Conservation (phyloP, 768 basidiomycete species). For the Trametes cubensis region DNA sequence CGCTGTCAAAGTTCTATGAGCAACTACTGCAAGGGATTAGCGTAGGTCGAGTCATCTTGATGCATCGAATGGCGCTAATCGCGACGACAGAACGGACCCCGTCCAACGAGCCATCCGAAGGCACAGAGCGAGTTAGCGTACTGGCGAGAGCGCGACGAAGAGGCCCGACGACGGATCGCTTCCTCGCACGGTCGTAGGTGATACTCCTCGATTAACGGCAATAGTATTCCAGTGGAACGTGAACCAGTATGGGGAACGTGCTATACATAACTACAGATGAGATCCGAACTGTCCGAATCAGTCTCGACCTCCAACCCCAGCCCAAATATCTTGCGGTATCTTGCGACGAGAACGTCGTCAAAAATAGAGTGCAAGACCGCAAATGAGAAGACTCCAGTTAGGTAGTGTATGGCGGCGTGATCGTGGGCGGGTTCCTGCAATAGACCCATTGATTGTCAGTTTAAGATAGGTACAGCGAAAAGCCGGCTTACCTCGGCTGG, state of each 20-base stretch:
- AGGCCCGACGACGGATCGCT: constrained; percentile 50
- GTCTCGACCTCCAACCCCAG: constrained; percentile 5
- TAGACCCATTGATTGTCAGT: background rate
- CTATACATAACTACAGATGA: constrained; percentile 3
- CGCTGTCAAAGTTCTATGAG: constrained; percentile 75
- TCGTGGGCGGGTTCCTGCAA: constrained; percentile 24
- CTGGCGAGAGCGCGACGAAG: constrained; percentile 87
- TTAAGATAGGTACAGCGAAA: background rate
- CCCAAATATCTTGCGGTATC: background rate
- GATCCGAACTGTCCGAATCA: constrained; percentile 4
- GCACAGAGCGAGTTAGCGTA: constrained; percentile 84
- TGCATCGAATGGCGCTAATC: background rate
- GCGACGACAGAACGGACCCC: constrained; percentile 57
- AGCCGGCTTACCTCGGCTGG: constrained; percentile 42
- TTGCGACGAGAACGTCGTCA: background rate
- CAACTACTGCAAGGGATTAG: constrained; percentile 73
- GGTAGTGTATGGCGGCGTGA: constrained; percentile 40
- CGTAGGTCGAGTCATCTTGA: constrained; percentile 47
- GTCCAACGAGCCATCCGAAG: constrained; percentile 77
- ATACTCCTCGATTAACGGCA: background rate
- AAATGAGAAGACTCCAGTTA: constrained; percentile 7
- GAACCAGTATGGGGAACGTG: constrained; percentile 1
- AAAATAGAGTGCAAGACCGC: background rate
- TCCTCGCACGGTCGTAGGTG: constrained; percentile 25
- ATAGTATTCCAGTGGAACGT: constrained; percentile 7